Evolutionary conservation across 1,284 basidiomycete genomes (phyloP).

Genomic region (Microbotryum silenes-acaulis): DNA sequence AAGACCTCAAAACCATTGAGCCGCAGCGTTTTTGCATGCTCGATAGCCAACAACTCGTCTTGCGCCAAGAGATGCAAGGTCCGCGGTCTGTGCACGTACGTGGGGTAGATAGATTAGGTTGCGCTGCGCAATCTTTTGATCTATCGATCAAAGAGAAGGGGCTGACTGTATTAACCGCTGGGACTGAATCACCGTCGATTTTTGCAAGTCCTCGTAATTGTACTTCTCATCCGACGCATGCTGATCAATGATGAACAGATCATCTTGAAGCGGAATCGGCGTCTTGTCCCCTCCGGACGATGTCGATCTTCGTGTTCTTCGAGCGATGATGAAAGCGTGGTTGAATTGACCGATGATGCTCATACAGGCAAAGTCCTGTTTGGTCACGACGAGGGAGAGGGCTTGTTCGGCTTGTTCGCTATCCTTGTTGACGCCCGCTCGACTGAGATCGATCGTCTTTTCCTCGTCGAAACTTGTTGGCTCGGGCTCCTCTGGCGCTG

Average conservation of each 20-base stretch:
- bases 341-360: constrained; percentile 90
- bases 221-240: constrained; percentile 83
- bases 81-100: constrained; percentile 53
- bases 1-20: constrained; percentile 80
- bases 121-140: background rate
- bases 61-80: constrained; percentile 75
- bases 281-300: constrained; percentile 14
- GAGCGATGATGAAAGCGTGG: constrained; percentile 83
- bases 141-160: background rate
- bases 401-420: constrained; percentile 59
- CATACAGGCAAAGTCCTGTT: constrained; percentile 80
- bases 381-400: constrained; percentile 77
- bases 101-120: background rate
- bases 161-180: constrained; percentile 72
- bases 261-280: constrained; percentile 50
- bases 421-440: constrained; percentile 56
- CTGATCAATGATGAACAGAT: constrained; percentile 79
- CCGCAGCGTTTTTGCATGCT: constrained; percentile 71
- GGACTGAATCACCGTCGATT: constrained; percentile 74
- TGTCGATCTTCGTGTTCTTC: constrained; percentile 44
- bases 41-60: constrained; percentile 79
- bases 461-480: background rate
- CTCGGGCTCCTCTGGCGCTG: background rate
- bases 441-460: constrained; percentile 29
- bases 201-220: constrained; percentile 91